Base-by-base conservation (phyloP, 2,329 filamentous ascomycete species). In the Neofusicoccum parvum region DNA sequence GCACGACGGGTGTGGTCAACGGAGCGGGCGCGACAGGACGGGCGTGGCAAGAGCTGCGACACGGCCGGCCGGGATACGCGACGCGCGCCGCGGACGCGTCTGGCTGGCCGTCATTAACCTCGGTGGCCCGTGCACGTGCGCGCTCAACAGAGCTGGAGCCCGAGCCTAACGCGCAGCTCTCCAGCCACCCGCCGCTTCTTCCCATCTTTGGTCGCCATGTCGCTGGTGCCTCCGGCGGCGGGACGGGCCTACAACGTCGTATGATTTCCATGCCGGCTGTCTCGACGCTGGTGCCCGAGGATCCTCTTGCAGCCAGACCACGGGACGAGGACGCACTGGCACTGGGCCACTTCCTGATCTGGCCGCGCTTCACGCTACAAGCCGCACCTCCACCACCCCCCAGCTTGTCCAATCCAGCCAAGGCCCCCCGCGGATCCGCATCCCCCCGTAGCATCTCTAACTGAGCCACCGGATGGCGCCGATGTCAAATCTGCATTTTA, bases 31-130 rank as follows among this genome's bases (percentile, higher is more conserved):
- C 27, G 27, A 15, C 11, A 41, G 41, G 34, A 15, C 11, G 10
- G 23, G 36, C 43, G 56, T 48, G 56, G 56, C 41, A 27, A 15
- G 27, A 41, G 27, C 56, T 20, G 56, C 43, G 41, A 48, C 43
- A 23, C 56, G 43, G 11, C 32, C 11, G 32, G 11, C 43, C 56
- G 32, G 56, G 56, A 48, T 23, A 60, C 56, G 56, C 56, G 56
- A 60, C 41, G 43, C 56, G 56, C 32, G 56, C 56, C 56, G 32
- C 12, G 27, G n/a, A 60, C 56, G 56, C 56, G 56, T 60, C 41
- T 14, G 10, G 10, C 51, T 23, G 49, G 27, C 23, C 46, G 46
- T 50, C 53, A 17, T 34, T 36, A 17, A 34, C 34, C 1, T 17
- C 27, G 27, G 5, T 17, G 54, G 54, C 54, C 14, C 56, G 43